A percentile compares a stretch with the other conserved stretches of the same genome.
These are phyloP conservation scores for Termitomyces sp. DNA, from an alignment of 768 basidiomycete species.

Conservation along the genomic window DNA sequence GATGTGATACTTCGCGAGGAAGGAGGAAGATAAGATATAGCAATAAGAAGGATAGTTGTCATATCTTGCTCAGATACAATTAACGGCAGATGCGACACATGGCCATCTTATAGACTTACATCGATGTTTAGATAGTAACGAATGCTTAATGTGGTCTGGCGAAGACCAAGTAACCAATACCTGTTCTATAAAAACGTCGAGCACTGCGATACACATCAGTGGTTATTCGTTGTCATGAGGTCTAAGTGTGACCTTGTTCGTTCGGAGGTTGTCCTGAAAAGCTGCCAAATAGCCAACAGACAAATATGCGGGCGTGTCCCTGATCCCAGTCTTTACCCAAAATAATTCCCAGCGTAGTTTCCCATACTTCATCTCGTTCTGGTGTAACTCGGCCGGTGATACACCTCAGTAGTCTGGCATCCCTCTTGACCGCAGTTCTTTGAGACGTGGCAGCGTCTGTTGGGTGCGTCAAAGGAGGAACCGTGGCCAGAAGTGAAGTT, in stretches of 20 bases:
- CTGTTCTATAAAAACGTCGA: constrained; percentile 40
- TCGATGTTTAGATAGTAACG: constrained; percentile 65
- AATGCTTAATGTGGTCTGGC: constrained; percentile 74
- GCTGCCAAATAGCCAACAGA: constrained; percentile 60
- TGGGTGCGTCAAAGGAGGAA: constrained; percentile 26
- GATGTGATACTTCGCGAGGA: constrained; percentile 38
- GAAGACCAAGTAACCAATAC: constrained; percentile 68
- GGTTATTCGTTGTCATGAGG: background rate
- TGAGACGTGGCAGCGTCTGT: constrained; percentile 23
- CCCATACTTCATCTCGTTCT: constrained; percentile 46
- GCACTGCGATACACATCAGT: constrained; percentile 23
- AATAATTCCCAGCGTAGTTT: constrained; percentile 40
- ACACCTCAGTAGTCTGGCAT: constrained; percentile 43
- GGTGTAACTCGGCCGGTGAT: constrained; percentile 48
- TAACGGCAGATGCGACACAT: background rate
- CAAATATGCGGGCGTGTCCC: constrained; percentile 53
- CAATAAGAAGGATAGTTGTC: constrained; percentile 64
- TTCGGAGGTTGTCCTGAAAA: constrained; percentile 20
- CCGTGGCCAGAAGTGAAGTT: constrained; percentile 49
- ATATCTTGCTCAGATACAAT: constrained; percentile 42
- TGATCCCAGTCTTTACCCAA: constrained; percentile 56
- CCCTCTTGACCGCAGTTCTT: constrained; percentile 43
- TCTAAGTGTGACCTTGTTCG: constrained; percentile 19
- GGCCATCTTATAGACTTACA: constrained; percentile 41
- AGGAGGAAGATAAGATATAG: constrained; percentile 53